Evolutionary conservation across 2,329 filamentous ascomycete species (phyloP).

Genomic region (Ploettnerulaceae sp.): DNA sequence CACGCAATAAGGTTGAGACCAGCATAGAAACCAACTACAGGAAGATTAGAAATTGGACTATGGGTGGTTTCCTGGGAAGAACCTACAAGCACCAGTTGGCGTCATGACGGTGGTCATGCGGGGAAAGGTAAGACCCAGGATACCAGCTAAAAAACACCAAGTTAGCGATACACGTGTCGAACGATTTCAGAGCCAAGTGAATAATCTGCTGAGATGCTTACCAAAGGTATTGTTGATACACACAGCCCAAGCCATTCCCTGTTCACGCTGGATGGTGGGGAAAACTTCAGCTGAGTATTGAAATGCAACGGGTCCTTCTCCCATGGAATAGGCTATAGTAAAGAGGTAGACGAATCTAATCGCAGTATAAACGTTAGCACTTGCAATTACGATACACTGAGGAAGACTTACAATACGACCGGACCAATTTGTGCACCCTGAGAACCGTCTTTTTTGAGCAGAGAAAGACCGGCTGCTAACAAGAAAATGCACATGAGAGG

Average conservation of each 20-base stretch:
- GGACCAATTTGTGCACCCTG: conserved; percentile 46
- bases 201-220: no score
- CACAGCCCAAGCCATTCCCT: conserved; percentile 58
- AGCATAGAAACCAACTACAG: conserved; percentile 51
- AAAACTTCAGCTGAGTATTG: conserved; percentile 58
- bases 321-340: conserved; percentile 58
- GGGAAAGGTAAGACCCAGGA: conserved; percentile 49
- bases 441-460: conserved; percentile 42
- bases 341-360: conserved; percentile 65
- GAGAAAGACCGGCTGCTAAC: conserved; percentile 33
- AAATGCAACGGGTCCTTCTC: conserved; percentile 57
- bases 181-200: no score
- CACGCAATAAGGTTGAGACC: conserved; percentile 50
- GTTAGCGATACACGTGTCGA: conserved; percentile 67
- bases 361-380: conserved; percentile 39
- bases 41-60: no score
- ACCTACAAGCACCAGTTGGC: conserved; percentile 49
- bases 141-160: conserved; percentile 52
- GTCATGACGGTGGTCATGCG: conserved; percentile 21
- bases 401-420: conserved; percentile 59
- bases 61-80: no score
- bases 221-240: conserved; percentile 57
- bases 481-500: conserved; percentile 58
- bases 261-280: conserved; percentile 56
- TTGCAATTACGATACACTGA: conserved; percentile 45